Conservation (phyloP, 345 rosid genomes). For the Trapa bicornis region DNA sequence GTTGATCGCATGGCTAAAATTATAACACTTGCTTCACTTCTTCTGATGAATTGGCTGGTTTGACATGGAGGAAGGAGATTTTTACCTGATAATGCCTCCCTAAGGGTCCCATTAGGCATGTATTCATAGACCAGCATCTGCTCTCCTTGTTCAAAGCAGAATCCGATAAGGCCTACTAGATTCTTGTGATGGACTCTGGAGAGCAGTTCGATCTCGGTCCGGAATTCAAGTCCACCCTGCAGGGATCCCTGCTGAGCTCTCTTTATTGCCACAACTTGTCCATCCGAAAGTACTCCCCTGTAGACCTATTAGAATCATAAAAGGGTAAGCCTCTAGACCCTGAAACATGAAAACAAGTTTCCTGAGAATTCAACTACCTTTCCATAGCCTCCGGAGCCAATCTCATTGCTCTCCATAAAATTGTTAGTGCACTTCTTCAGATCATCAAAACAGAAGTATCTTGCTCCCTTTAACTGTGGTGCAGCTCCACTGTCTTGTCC, state of each 20-base stretch:
- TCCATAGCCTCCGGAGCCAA: conserved; percentile 92
- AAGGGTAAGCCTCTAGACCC: neutral
- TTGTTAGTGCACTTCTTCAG: conserved; percentile 62
- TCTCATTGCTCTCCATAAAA: conserved; percentile 58
- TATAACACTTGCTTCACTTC: neutral
- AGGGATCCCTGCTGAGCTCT: conserved; percentile 87
- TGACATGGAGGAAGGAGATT: neutral
- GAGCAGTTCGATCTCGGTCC: conserved; percentile 89
- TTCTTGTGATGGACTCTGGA: conserved; percentile 96
- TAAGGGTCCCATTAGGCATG: conserved; percentile 78
- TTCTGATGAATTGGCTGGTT: neutral
- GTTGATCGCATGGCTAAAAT: neutral
- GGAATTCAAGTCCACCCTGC: conserved; percentile 91
- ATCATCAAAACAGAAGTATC: conserved; percentile 90
- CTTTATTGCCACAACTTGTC: conserved; percentile 76
- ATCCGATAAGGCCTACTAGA: conserved; percentile 79
- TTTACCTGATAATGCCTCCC: conserved; percentile 66
- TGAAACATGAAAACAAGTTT: neutral
- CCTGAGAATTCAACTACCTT: conserved; percentile 28
- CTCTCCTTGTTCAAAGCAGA: conserved; percentile 86
- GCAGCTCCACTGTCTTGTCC: conserved; percentile 81
- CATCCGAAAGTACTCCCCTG: conserved; percentile 63
- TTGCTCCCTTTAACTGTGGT: conserved; percentile 85
- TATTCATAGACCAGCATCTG: conserved; percentile 88
- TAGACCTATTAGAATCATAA: conserved; percentile 43